Base-by-base conservation (phyloP, 305 asterid species). In the Fraxinus baroniana region DNA sequence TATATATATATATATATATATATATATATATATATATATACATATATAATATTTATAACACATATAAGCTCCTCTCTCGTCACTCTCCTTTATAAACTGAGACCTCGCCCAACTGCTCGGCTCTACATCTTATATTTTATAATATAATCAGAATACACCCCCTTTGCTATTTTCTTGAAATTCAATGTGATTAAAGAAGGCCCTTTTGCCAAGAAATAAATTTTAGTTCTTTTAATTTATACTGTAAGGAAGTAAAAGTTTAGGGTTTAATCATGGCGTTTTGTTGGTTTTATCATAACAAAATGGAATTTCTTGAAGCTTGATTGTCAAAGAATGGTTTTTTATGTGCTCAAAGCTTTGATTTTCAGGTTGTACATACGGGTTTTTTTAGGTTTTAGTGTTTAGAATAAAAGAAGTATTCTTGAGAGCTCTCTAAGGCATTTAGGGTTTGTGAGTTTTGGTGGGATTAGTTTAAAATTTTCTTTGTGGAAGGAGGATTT, bases 211-310 rank as follows among this genome's bases (percentile, higher is more conserved):
- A n/a, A 52, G 64, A 55, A 55, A 55, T 55, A 55, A 17, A 55
- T 55, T n/a, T 55, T 55, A 77, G 82, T 57, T 22, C 77, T 30
- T 83, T 84, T 75, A 62, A 80, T 81, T 74, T 57, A 30, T 78
- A 77, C 76, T 70, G 76, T 15, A 70, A 30, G 39, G 22, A 82
- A 57, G 33, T 66, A 75, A 81, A 75, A 36, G 70, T 68, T 81
- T 26, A 41, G 15, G 82, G 79, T 78, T 80, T 84, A 93, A 90
- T 94, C 92, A 86, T 72, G 30, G 20, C 55, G 75, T 82, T 86
- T 84, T 57, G 84, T 82, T 76, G 86, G 76, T 70, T 70, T 32
- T 12, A 28, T 80, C 10, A 64, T 57, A 6, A 30, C 44, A 18
- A 74, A n/a, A 80, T 37, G 66, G 49, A 22, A 35, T 46, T 7